Evolutionary conservation across 164 flowering plant species (phyloP), one percentile per base, ranked within the genome.

Genomic region (Magnolia sinica): DNA sequence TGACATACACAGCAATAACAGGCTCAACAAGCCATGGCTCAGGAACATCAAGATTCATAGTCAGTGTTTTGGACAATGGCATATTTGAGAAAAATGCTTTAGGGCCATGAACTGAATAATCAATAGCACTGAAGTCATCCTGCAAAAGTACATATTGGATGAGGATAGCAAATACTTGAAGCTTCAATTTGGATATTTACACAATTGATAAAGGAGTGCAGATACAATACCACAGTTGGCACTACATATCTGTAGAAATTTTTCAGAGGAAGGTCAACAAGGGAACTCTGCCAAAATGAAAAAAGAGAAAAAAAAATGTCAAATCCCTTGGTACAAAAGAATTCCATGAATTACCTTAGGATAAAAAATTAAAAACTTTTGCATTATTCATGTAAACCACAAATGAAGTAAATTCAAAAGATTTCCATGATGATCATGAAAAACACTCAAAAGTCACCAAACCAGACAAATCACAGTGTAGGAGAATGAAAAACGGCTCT

Each of bases 11-110:
- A 58, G 99, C 98, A 92, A 94, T 77, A 67, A 92, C 89, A 72
- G 99, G 96, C 86, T 96, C 97, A 80, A 96, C 91, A 81, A 96
- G 98, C 99, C 99, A 96, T 73, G 99, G 97, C 82, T 96, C 99
- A 52, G 99, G 99, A 80, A 96, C 99, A 87, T 96, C 99, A 77
- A 96, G 95, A 87, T 96, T 94, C 99, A 96, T 96, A 72, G 99
- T 96, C 64, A 96, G 94, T 13, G 99, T 96, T 84, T 96, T 96
- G 72, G 99, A 91, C 72, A 94, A 79, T 65, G 99, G 99, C 99
- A 94, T 94, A 79, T 94, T 92, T 70, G 97, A 85, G 80, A 96
- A 96, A 84, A 94, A 92, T 72, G 99, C 99, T 84, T 88, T 90
- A 4, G 99, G 98, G 1, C 99, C 99, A 86, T 83, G 84, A 67